Evolutionary conservation across 805 yeast genomes (phyloP), one percentile per base, ranked within the genome.

Genomic region (Hanseniaspora guilliermondii): DNA sequence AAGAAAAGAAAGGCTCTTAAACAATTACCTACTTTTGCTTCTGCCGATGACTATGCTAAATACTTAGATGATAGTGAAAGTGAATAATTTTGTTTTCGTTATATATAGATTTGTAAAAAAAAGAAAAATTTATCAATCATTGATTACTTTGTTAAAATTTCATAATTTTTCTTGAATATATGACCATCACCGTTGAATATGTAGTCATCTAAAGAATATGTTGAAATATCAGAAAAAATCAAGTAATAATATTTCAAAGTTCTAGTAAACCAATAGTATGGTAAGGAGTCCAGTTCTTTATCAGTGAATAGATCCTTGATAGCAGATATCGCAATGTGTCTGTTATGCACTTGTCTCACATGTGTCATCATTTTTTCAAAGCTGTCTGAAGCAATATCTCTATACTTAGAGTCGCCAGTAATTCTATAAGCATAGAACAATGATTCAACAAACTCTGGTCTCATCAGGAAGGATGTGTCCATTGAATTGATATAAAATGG

Each of bases 21-120:
- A 63, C 79, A 76, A 47, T 71, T 89, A 57, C 97, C 97, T 22
- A 74, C 80, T 21, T 89, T 87, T 71, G 97, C 96, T 1, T 82
- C 88, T 46, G 95, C 82, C 9, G 96, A 85, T 41, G 95, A 85
- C 58, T 88, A 87, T 65, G 82, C 91, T 27, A 74, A 85, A 64
- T 82, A 81, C 60, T 69, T 85, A 65, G 74, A 74, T 37, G 55
- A 52, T 30, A 80, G 85, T 16, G 85, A 82, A 85, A 79, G 50
- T 37, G 40, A 24, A 50, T 36, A 35, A 39, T n/a, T 17, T n/a
- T 6, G 11, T 11, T 17, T 7, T 30, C 3, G n/a, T n/a, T 33
- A 37, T 37, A 37, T 36, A 47, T 36, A 25, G 12, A 37, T 36
- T 37, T 21, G 11, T 30, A 27, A 32, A 21, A 19, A 4, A 32